Base-by-base conservation (phyloP, 1,284 basidiomycete species). In the Trametes hirsuta region DNA sequence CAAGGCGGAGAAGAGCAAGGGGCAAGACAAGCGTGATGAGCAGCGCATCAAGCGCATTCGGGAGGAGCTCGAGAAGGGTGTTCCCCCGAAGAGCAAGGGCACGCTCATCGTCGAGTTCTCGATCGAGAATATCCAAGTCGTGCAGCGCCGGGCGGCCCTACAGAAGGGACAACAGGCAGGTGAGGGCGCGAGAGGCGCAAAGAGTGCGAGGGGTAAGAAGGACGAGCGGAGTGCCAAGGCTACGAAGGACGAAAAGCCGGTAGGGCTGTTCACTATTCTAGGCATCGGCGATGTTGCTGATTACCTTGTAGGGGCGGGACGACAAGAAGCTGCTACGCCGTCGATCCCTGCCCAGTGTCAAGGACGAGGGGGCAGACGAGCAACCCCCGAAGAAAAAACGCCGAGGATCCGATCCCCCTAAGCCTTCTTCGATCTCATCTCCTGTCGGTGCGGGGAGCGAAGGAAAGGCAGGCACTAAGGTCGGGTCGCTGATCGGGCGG, bases 121-220 rank as follows among this genome's bases (percentile, higher is more conserved):
- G 41, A 92, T 97, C 57, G 94, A 98, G 80, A 97, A 98, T 69
- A 81, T 94, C 4, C 91, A 95, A 74, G 94, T 96, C 22, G 85
- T 93, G 25, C 87, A 90, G 61, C 78, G 91, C 57, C 79, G 91
- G 62, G 78, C 79, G 49, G 80, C 82, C 12, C 78, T 79, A 51
- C 76, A 78, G 63, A 75, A 77, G 53, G 41, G 61, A 49, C 41
- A 34, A 30, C 45, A 51, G 40, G 14, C 48, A 1, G 55, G 48
- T 1, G 55, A 57, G 30, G 55, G 44, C 44, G 53, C 42, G 41
- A 55, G 22, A 22, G 22, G 22, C 44, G 44, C 2, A 4, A 59
- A 50, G 52, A 42, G 42, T 2, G 42, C 47, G n/a, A 54, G 55
- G 50, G 49, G 37, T 21, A n/a, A n/a, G 30, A 50, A 40, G 36